A percentile compares a stretch with the other conserved stretches of the same genome.
Conservation (phyloP, 1,139 yeast genomes). For the Sugiyamaella neomexicana region DNA sequence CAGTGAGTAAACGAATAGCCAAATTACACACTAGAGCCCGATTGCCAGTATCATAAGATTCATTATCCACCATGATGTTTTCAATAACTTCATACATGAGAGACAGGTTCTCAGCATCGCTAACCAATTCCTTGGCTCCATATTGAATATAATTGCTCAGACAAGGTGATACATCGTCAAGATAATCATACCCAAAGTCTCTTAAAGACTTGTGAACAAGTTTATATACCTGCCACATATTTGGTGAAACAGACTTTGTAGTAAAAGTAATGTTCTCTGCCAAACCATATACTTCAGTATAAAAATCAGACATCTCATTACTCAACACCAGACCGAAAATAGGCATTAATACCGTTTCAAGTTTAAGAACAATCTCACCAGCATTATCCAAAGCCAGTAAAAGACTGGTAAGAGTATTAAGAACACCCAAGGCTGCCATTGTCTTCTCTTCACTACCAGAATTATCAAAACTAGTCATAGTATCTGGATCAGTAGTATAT, state of each 20-base stretch:
- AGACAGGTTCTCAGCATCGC: conserved; percentile 36
- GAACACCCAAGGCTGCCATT: conserved; percentile 82
- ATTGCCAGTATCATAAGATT: conserved; percentile 52
- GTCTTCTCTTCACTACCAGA: conserved; percentile 66
- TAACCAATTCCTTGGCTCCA: conserved; percentile 56
- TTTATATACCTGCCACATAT: conserved; percentile 73
- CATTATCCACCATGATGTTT: conserved; percentile 39
- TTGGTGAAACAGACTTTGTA: conserved; percentile 66
- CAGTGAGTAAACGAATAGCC: conserved; percentile 55
- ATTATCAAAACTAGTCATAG: conserved; percentile 38
- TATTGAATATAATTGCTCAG: conserved; percentile 75
- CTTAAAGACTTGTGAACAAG: conserved; percentile 55
- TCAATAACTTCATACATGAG: conserved; percentile 41
- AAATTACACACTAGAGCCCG: conserved; percentile 53
- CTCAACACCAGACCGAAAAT: conserved; percentile 66
- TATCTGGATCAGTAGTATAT: conserved; percentile 40
- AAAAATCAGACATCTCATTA: conserved; percentile 71
- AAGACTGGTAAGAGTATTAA: conserved; percentile 87
- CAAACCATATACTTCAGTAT: conserved; percentile 78
- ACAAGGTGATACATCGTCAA: conserved; percentile 76
- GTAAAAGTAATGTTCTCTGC: conserved; percentile 84
- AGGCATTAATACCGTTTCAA: conserved; percentile 76
- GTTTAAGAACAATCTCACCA: conserved; percentile 58
- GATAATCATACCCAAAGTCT: conserved; percentile 55
- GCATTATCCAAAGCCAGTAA: conserved; percentile 83